phyloP scores from a whole-genome alignment of 257 asterid species.

The Linderniella brevidens region DNA sequence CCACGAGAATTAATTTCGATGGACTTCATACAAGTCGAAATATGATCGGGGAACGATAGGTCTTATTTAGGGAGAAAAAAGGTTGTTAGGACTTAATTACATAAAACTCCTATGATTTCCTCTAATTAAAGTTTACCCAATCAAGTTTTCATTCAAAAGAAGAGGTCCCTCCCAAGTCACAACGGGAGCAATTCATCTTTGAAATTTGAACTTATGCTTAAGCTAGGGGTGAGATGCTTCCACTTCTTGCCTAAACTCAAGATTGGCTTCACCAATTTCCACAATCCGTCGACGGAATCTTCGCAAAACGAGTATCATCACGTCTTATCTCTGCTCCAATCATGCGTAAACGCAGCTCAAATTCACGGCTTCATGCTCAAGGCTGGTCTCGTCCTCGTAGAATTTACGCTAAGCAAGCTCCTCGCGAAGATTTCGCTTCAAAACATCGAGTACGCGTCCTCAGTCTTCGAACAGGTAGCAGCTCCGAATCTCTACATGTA shows the following conservation, averaged over 20 bases:
- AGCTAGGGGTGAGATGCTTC: slow-evolving; percentile 12
- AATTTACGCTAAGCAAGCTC: slow-evolving; percentile 47
- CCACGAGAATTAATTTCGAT: too few relatives aligned
- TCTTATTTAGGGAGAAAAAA: too few relatives aligned
- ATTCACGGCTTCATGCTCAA: slow-evolving; percentile 50
- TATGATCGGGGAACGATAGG: too few relatives aligned
- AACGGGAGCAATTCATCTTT: too few relatives aligned
- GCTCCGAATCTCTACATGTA: slow-evolving; percentile 44
- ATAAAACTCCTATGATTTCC: too few relatives aligned
- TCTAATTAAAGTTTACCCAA: too few relatives aligned
- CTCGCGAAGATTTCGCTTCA: slow-evolving; percentile 31
- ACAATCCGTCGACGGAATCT: slow-evolving; percentile 10
- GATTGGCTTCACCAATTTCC: slow-evolving; percentile 8
- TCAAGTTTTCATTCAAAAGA: too few relatives aligned
- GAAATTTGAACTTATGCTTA: slow-evolving; percentile 4
- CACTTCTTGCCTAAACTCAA: slow-evolving; percentile 9
- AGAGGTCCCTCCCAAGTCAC: too few relatives aligned
- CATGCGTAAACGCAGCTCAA: slow-evolving; percentile 25
- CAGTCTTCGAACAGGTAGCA: slow-evolving; percentile 23
- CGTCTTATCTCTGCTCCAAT: slow-evolving; percentile 29
- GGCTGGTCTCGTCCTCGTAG: slow-evolving; percentile 26
- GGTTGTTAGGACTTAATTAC: too few relatives aligned
- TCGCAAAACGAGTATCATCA: slow-evolving; percentile 17
- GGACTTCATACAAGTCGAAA: too few relatives aligned
- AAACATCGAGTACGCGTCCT: slow-evolving; percentile 28